These are phyloP conservation scores for Jatropha multifida DNA, from an alignment of 441 rosid genomes.

Conservation along the genomic window DNA sequence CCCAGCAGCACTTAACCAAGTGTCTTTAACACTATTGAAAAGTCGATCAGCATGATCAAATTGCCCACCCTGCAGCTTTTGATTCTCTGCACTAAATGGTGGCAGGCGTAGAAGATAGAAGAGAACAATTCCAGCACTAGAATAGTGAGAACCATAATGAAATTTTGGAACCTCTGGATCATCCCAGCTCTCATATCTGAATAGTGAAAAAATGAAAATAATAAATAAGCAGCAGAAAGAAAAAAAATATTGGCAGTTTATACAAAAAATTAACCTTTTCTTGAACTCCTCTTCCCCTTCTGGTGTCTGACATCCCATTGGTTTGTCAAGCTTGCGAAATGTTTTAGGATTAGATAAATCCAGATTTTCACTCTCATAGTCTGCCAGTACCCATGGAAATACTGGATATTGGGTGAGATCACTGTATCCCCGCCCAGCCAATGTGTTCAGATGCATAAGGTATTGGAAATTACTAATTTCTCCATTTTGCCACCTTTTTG, in stretches of 20 bases:
- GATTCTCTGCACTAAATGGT: conserved; percentile 97
- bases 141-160: conserved; percentile 99
- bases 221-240: neutral
- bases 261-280: conserved; percentile 63
- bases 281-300: conserved; percentile 98
- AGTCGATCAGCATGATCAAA: conserved; percentile 99
- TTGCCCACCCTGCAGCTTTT: conserved; percentile 99
- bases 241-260: neutral
- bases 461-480: conserved; percentile 99
- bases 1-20: conserved; percentile 99
- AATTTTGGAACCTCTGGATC: conserved; percentile 99
- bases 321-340: conserved; percentile 94
- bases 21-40: conserved; percentile 88
- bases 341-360: conserved; percentile 86
- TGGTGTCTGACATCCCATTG: conserved; percentile 99
- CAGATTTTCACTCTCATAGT: conserved; percentile 91
- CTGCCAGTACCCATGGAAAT: conserved; percentile 99
- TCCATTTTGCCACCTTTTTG: conserved; percentile 99
- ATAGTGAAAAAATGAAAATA: conserved; percentile 19
- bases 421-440: conserved; percentile 99
- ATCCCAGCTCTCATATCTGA: conserved; percentile 99
- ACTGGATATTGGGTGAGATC: conserved; percentile 99
- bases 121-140: conserved; percentile 99
- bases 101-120: conserved; percentile 99
- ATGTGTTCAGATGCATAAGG: conserved; percentile 99